A percentile compares a stretch with the other conserved stretches of the same genome.
phyloP scores from a whole-genome alignment of 352 stramenopile species.

The Pythium folliculosum region DNA sequence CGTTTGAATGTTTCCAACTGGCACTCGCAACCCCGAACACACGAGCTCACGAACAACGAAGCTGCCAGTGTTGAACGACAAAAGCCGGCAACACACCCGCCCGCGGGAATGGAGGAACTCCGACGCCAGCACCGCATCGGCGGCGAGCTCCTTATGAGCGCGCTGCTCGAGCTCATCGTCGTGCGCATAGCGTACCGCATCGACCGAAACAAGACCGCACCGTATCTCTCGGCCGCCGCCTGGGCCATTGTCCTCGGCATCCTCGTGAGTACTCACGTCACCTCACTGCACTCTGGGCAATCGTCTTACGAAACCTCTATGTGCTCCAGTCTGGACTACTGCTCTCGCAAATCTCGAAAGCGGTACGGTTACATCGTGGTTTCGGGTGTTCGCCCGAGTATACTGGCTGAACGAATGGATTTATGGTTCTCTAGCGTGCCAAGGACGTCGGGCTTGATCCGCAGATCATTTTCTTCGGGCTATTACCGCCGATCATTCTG shows the following conservation, averaged over 20 bases:
- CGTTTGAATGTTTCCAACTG: too few relatives aligned
- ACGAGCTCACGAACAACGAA: too few relatives aligned
- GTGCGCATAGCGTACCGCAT: slow-evolving; percentile 64
- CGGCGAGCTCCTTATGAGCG: slow-evolving; percentile 47
- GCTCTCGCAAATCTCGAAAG: slow-evolving; percentile 24
- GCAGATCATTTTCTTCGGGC: slow-evolving; percentile 57
- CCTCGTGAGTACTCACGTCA: slow-evolving; percentile 22
- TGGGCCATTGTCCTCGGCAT: slow-evolving; percentile 62
- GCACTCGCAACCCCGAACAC: too few relatives aligned
- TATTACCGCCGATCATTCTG: slow-evolving; percentile 64
- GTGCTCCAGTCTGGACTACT: slow-evolving; percentile 19
- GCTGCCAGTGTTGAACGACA: too few relatives aligned
- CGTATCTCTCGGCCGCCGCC: slow-evolving; percentile 47
- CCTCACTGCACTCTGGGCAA: background rate
- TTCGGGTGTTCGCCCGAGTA: too few relatives aligned
- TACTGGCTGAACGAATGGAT: background rate
- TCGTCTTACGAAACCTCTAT: background rate
- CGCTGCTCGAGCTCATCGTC: slow-evolving; percentile 48
- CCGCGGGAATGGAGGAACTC: slow-evolving; percentile 17
- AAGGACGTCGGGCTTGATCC: slow-evolving; percentile 44
- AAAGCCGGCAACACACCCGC: too few relatives aligned
- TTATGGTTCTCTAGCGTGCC: slow-evolving; percentile 21
- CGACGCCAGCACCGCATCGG: slow-evolving; percentile 39
- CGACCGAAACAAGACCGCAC: slow-evolving; percentile 37
- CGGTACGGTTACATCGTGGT: slow-evolving; percentile 7